Evolutionary conservation across 352 stramenopile species (phyloP).

Genomic region (Phytopythium ostracodes): DNA sequence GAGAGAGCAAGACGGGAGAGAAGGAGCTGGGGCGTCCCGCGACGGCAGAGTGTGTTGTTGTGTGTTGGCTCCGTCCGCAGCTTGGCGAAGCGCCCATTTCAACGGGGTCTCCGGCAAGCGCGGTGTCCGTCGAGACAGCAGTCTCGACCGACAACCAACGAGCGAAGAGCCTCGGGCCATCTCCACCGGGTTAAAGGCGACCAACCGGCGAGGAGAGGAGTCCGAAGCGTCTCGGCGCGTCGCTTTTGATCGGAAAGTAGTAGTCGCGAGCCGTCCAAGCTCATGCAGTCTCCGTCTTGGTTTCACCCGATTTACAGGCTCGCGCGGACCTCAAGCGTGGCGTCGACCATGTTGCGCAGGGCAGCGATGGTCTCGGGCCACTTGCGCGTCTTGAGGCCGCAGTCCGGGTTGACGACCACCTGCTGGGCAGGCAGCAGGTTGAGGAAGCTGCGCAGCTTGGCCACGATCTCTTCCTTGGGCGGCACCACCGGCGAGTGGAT

Average conservation of each 20-base stretch:
- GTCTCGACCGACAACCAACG: neutral
- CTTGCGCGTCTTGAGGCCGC: constrained; percentile 91
- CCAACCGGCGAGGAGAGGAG: neutral
- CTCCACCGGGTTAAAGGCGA: constrained; percentile 1
- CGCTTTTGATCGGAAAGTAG: neutral
- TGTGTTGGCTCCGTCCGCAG: constrained; percentile 4
- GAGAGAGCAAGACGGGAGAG: neutral
- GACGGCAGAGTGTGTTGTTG: neutral
- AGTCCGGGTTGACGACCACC: constrained; percentile 91
- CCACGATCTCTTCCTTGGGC: constrained; percentile 81
- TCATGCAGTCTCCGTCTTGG: neutral
- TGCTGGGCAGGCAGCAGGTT: constrained; percentile 70
- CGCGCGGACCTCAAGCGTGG: constrained; percentile 66
- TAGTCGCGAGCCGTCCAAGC: neutral
- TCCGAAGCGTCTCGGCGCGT: constrained; percentile 5
- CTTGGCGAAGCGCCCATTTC: neutral
- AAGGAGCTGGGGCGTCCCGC: neutral
- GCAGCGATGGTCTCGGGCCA: constrained; percentile 90
- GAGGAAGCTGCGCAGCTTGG: constrained; percentile 87
- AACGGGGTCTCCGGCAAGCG: neutral
- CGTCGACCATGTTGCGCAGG: constrained; percentile 88
- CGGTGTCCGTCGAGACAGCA: neutral
- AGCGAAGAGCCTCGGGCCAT: constrained; percentile 1
- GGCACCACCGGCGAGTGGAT: constrained; percentile 93
- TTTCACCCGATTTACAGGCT: constrained; percentile 32